phyloP scores from a whole-genome alignment of 768 basidiomycete genomes.

The Wakefieldia striispora region DNA sequence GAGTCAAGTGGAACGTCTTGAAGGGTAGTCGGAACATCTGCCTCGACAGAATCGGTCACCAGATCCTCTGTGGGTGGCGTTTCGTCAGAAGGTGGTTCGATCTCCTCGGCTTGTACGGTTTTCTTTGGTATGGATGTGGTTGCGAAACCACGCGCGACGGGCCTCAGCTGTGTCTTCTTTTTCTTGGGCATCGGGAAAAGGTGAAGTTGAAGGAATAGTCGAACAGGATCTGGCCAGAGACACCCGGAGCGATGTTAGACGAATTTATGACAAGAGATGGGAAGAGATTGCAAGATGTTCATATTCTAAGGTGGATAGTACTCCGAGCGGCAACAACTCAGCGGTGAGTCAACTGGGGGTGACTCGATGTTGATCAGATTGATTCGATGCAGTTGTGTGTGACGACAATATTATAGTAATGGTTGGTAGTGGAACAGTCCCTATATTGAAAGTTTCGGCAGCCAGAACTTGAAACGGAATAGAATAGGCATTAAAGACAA shows the following conservation, averaged over 20 bases:
- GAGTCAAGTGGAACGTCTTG: slow-evolving; percentile 7
- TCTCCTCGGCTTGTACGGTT: slow-evolving; percentile 34
- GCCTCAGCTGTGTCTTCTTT: slow-evolving; percentile 80
- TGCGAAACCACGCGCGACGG: slow-evolving; percentile 72
- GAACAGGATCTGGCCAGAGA: not conserved
- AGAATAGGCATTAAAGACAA: slow-evolving; percentile 26
- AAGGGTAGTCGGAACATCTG: slow-evolving; percentile 2
- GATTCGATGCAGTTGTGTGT: no score
- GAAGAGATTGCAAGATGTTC: not conserved
- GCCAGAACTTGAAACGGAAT: slow-evolving; percentile 4
- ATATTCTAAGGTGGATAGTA: not conserved
- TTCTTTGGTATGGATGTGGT: slow-evolving; percentile 86
- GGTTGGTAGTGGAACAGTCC: not conserved
- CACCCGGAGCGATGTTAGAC: no score
- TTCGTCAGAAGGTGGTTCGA: slow-evolving; percentile 13
- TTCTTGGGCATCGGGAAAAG: slow-evolving; percentile 65
- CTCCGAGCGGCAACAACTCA: no score
- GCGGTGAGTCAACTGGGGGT: not conserved
- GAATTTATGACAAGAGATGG: not conserved
- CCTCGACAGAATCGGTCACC: slow-evolving; percentile 5
- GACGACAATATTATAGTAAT: no score
- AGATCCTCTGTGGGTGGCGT: not conserved
- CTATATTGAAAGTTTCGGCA: no score
- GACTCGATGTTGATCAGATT: not conserved
- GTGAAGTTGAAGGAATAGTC: not conserved